Evolutionary conservation across 2,329 filamentous ascomycete species (phyloP).

Genomic region (Escovopsis sp.): DNA sequence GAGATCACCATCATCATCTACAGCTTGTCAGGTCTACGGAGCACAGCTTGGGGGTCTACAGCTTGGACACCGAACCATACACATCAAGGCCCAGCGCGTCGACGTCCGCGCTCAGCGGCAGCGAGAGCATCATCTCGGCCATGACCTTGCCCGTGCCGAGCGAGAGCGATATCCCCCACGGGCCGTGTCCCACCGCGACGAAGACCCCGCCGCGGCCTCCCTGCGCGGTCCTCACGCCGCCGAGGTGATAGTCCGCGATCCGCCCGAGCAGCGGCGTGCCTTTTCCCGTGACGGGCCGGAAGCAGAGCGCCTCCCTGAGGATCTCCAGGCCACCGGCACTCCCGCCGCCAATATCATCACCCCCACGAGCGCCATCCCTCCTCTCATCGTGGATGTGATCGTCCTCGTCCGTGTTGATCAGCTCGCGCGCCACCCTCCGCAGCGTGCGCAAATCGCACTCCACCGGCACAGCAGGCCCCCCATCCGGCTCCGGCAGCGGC

Average conservation of each 20-base stretch:
- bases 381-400: too few relatives aligned
- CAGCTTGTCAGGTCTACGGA: too few relatives aligned
- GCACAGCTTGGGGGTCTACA: too few relatives aligned
- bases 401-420: constrained; percentile 30
- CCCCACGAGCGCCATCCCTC: too few relatives aligned
- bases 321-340: too few relatives aligned
- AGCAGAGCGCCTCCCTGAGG: constrained; percentile 52
- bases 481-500: constrained; percentile 36
- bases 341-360: too few relatives aligned
- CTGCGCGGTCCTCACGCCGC: constrained; percentile 26
- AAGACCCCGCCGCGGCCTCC: constrained; percentile 47
- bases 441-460: constrained; percentile 24
- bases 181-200: constrained; percentile 56
- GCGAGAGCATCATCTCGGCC: constrained; percentile 52
- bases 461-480: constrained; percentile 6
- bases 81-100: constrained; percentile 7
- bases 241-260: constrained; percentile 40
- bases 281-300: constrained; percentile 50
- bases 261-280: constrained; percentile 49
- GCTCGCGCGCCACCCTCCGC: constrained; percentile 30
- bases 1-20: not conserved
- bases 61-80: not conserved
- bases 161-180: constrained; percentile 53
- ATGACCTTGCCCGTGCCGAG: constrained; percentile 57
- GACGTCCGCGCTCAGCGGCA: constrained; percentile 43